Percentiles rank a stretch among this genome's conserved stretches.
phyloP scores from a whole-genome alignment of 805 yeast species.

The Ogataea zsoltii region DNA sequence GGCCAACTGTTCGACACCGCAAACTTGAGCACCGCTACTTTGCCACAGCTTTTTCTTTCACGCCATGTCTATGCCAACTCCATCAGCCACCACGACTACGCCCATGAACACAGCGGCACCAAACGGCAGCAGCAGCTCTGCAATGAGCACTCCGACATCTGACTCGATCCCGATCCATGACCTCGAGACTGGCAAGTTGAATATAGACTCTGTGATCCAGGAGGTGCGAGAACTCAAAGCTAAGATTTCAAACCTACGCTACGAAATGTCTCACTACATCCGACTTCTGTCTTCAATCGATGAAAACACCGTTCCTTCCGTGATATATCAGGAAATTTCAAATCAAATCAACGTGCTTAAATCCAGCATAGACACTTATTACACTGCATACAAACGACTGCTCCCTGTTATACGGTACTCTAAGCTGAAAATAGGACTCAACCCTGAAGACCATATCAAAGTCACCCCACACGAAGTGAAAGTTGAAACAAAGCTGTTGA shows the following conservation, averaged over 20 bases:
- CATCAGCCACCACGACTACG: conserved; percentile 18
- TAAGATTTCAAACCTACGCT: conserved; percentile 35
- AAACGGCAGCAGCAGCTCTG: conserved; percentile 4
- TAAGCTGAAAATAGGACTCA: conserved; percentile 51
- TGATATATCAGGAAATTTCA: conserved; percentile 38
- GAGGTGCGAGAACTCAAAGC: conserved; percentile 38
- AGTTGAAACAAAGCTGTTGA: conserved; percentile 20
- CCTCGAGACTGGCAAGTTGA: conserved; percentile 41
- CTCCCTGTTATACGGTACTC: conserved; percentile 52
- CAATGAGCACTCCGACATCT: conserved; percentile 11
- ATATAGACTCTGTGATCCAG: conserved; percentile 34
- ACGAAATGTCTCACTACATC: conserved; percentile 40
- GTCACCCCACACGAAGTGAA: conserved; percentile 27
- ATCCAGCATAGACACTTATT: conserved; percentile 42
- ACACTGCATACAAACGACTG: conserved; percentile 44
- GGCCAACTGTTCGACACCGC: too few species aligned
- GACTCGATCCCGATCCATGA: conserved; percentile 37
- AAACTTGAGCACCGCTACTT: too few species aligned
- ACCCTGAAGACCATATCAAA: conserved; percentile 46
- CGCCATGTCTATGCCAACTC: conserved; percentile 21
- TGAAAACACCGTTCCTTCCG: conserved; percentile 44
- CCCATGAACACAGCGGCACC: conserved; percentile 13
- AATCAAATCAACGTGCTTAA: conserved; percentile 39
- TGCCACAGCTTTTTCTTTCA: not conserved
- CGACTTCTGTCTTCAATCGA: conserved; percentile 42